Percentiles rank a stretch among this genome's conserved stretches.
These are phyloP conservation scores for Russula sp. DNA, from an alignment of 768 basidiomycete species.

Conservation along the genomic window DNA sequence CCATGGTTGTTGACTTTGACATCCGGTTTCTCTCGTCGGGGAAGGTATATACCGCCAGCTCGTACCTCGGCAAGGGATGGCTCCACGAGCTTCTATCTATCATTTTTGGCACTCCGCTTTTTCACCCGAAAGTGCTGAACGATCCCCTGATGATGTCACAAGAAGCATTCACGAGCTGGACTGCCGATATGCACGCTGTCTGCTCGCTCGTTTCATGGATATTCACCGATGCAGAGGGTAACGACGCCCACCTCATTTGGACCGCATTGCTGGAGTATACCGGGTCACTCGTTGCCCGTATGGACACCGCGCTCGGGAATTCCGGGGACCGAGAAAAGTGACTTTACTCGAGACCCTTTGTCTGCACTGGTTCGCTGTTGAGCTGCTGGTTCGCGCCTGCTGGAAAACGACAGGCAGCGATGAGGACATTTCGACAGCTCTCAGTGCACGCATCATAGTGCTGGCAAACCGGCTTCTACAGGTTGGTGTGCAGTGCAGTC, in stretches of 20 bases:
- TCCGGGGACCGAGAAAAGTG: not conserved
- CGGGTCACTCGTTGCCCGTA: conserved; percentile 15
- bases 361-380: conserved; percentile 18
- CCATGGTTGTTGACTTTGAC: conserved; percentile 42
- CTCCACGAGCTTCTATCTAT: conserved; percentile 50
- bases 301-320: conserved; percentile 7
- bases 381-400: conserved; percentile 13
- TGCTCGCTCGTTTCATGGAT: conserved; percentile 18
- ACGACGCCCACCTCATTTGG: conserved; percentile 10
- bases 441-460: conserved; percentile 1
- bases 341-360: not conserved
- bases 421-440: conserved; percentile 1
- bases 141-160: conserved; percentile 39
- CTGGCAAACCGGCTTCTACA: conserved; percentile 37
- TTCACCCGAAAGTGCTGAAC: conserved; percentile 33
- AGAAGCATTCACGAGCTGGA: conserved; percentile 33
- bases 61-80: conserved; percentile 54
- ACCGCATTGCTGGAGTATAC: conserved; percentile 12
- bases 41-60: conserved; percentile 40
- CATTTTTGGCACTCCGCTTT: conserved; percentile 27
- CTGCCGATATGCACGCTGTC: conserved; percentile 32
- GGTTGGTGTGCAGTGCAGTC: conserved; percentile 45
- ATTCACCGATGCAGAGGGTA: not conserved
- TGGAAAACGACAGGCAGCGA: not conserved
- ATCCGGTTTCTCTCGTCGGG: conserved; percentile 45